Conservation (phyloP, 2,329 filamentous ascomycete species). For the Huntiella abstrusa region DNA sequence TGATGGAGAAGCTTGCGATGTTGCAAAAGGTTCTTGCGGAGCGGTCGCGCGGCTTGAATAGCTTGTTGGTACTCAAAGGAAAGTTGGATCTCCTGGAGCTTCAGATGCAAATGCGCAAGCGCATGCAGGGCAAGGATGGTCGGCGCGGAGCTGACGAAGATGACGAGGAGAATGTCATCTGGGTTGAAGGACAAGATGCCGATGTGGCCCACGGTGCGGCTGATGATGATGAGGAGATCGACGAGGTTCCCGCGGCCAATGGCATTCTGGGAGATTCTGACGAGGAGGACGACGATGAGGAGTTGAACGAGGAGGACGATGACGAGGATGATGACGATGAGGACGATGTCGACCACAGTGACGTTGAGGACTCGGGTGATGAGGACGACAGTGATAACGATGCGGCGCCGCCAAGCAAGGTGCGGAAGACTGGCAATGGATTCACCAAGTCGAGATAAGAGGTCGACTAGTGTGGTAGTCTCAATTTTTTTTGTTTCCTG, state of each 20-base stretch:
- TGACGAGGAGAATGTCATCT: slow-evolving; percentile 51
- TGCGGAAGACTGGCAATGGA: slow-evolving; percentile 22
- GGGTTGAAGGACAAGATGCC: slow-evolving; percentile 54
- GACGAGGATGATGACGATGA: slow-evolving; percentile 32
- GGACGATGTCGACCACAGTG: slow-evolving; percentile 40
- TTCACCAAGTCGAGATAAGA: slow-evolving; percentile 21
- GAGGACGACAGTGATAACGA: slow-evolving; percentile 35
- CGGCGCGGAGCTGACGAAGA: slow-evolving; percentile 23
- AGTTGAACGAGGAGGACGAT: slow-evolving; percentile 25
- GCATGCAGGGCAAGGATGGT: slow-evolving; percentile 30
- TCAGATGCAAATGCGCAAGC: slow-evolving; percentile 64
- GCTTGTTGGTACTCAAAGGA: slow-evolving; percentile 74
- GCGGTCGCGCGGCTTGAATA: slow-evolving; percentile 62
- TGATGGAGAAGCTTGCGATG: slow-evolving; percentile 57
- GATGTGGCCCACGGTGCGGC: slow-evolving; percentile 21
- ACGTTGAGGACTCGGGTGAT: slow-evolving; percentile 36
- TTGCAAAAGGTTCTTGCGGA: slow-evolving; percentile 78
- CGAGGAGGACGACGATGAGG: slow-evolving; percentile 33
- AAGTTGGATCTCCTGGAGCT: slow-evolving; percentile 88
- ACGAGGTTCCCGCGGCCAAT: slow-evolving; percentile 37
- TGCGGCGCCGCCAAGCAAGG: slow-evolving; percentile 27
- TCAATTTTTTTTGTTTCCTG: background rate
- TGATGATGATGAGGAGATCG: slow-evolving; percentile 35
- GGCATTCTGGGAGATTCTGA: slow-evolving; percentile 40
- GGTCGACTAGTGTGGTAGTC: background rate